These are phyloP conservation scores for Nitzschia sp. DNA, from an alignment of 108 stramenopile genomes.

Conservation along the genomic window DNA sequence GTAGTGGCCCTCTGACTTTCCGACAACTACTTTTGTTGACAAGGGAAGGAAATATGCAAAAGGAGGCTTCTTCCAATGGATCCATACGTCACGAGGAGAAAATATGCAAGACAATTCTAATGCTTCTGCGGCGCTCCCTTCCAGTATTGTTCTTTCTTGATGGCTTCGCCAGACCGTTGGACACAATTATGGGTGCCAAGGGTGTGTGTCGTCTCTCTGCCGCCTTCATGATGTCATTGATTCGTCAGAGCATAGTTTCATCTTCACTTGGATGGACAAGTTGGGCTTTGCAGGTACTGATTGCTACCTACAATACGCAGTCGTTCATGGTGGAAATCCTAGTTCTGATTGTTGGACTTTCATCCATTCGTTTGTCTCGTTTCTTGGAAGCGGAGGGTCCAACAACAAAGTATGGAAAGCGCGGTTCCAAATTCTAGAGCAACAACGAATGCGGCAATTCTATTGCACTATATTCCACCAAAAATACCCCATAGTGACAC, in stretches of 20 bases:
- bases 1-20: too few relatives aligned
- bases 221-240: conserved; percentile 32
- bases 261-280: conserved; percentile 38
- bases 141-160: conserved; percentile 32
- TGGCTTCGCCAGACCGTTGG: conserved; percentile 36
- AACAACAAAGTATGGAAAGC: too few relatives aligned
- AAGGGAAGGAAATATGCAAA: too few relatives aligned
- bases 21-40: too few relatives aligned
- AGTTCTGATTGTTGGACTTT: conserved; percentile 27
- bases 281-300: conserved; percentile 41
- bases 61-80: neutral
- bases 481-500: too few relatives aligned
- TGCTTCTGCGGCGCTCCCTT: conserved; percentile 14
- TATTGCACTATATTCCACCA: too few relatives aligned
- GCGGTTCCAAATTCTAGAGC: too few relatives aligned
- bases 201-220: conserved; percentile 28
- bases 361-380: conserved; percentile 38
- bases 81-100: conserved; percentile 5
- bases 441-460: too few relatives aligned
- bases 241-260: conserved; percentile 24
- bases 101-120: conserved; percentile 18
- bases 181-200: conserved; percentile 31
- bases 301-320: conserved; percentile 19
- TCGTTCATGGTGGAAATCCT: conserved; percentile 12
- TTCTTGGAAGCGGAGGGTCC: conserved; percentile 17